Evolutionary conservation across 164 flowering plant species (phyloP).

Genomic region (Paratinospora sagittata): DNA sequence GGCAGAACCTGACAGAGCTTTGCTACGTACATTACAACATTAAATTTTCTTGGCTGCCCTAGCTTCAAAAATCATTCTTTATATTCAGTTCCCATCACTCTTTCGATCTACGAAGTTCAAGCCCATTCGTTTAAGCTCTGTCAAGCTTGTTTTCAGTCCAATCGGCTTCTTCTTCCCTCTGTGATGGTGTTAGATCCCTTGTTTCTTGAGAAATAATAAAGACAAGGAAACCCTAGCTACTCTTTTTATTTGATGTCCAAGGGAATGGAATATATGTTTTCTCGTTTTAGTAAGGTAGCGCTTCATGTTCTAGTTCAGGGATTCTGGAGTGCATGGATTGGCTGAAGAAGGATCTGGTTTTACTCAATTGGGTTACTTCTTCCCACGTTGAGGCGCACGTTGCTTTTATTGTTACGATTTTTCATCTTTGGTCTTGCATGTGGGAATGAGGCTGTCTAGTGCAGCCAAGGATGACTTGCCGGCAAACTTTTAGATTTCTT

Average conservation of each 20-base stretch:
- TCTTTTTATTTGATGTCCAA: neutral
- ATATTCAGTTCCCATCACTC: neutral
- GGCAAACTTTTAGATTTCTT: constrained; percentile 14
- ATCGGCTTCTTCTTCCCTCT: constrained; percentile 9
- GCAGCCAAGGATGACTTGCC: constrained; percentile 86
- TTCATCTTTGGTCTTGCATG: constrained; percentile 52
- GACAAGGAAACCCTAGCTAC: too few relatives aligned
- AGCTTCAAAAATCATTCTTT: neutral
- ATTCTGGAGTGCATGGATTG: neutral
- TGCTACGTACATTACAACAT: neutral
- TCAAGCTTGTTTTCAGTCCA: constrained; percentile 4
- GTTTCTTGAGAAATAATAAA: neutral
- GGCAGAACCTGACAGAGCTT: neutral
- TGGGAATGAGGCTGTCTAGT: constrained; percentile 30
- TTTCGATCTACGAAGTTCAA: neutral
- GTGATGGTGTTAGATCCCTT: neutral
- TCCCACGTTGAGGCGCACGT: neutral
- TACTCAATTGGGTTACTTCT: neutral
- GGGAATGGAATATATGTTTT: neutral
- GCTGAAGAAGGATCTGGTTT: neutral
- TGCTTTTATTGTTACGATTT: neutral
- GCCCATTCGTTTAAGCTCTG: constrained; percentile 4
- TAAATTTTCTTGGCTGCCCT: neutral
- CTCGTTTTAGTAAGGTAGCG: neutral
- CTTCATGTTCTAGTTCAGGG: neutral